phyloP scores from a whole-genome alignment of 352 stramenopile species.

The Globisporangium mamillatum region DNA sequence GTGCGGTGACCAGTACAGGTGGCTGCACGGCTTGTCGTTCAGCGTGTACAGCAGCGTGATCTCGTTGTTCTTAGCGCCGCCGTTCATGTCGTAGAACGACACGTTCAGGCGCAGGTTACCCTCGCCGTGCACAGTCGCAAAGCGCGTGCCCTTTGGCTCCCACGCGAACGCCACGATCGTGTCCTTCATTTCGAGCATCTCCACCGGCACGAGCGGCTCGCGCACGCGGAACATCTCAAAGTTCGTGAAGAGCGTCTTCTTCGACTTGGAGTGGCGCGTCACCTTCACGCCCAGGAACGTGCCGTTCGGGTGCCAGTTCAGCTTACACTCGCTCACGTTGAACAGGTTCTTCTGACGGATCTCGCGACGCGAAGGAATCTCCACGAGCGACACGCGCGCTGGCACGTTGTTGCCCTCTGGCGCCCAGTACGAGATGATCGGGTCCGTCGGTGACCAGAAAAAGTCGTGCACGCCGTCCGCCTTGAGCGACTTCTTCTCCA shows the following conservation, averaged over 20 bases:
- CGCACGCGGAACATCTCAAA: constrained; percentile 98
- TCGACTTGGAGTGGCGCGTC: constrained; percentile 88
- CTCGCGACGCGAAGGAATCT: constrained; percentile 93
- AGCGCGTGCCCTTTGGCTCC: constrained; percentile 95
- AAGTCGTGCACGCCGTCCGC: constrained; percentile 96
- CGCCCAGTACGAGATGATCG: constrained; percentile 96
- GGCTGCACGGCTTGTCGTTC: constrained; percentile 93
- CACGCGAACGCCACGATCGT: constrained; percentile 95
- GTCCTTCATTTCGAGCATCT: constrained; percentile 98
- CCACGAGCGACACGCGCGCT: constrained; percentile 96
- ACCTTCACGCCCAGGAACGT: constrained; percentile 92
- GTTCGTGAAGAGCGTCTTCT: constrained; percentile 99
- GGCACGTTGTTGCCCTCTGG: constrained; percentile 94
- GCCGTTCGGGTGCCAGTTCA: constrained; percentile 96
- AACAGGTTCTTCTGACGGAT: constrained; percentile 98
- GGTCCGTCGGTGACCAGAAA: constrained; percentile 95
- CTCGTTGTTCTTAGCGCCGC: constrained; percentile 75
- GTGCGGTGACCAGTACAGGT: constrained; percentile 96
- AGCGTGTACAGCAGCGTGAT: constrained; percentile 95
- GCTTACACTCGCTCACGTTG: constrained; percentile 93
- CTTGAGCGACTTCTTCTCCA: constrained; percentile 96
- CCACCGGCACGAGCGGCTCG: constrained; percentile 94
- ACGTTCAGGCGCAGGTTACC: constrained; percentile 90
- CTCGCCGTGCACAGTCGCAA: constrained; percentile 97
- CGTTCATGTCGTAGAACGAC: constrained; percentile 96